Base-by-base conservation (phyloP, 495 filamentous ascomycete species). In the Astrothelium subdiscretum region DNA sequence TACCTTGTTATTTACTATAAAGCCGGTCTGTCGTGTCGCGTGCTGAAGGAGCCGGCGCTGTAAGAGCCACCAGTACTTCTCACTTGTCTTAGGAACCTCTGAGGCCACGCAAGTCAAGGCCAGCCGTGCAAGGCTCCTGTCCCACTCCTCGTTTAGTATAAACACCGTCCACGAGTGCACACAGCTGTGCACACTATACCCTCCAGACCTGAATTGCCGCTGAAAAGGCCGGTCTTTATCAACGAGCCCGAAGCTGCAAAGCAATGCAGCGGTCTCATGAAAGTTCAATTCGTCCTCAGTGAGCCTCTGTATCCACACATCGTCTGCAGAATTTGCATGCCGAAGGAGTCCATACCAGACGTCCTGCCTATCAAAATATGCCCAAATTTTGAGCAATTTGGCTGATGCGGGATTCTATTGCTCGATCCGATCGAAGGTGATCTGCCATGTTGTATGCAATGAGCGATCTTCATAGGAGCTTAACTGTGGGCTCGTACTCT, bases 381-480 rank as follows among this genome's bases (percentile, higher is more conserved):
- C 70, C 72, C 71, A 76, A 4, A 76, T 67, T 32, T 54, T 65
- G 20, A 76, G 67, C 44, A 76, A 60, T n/a, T 74, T 73, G 12
- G 67, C 72, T 12, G 69, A 67, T 20, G 59, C 57, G 42, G 63
- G 59, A 59, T 71, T 73, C 52, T 65, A 59, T 22, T 59, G 58
- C 42, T 70, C 58, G 54, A 76, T 67, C 29, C 59, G 62, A 27
- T 71, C 63, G 54, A 71, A 71, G 18, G 70, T 75, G 42, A 74
- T 63, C 20, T 44, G 67, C 72, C 69, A 76, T 40, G 70, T 74
- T 32, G 66, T 72, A 57, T 61, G 65, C 58, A 68, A 62, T 61
- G 60, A 68, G 59, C 61, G 68, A 60, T 65, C 59, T 66, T 48
- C 42, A 54, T 54, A 54, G 13, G 40, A 59, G 31, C 58, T 44